A percentile compares a stretch with the other conserved stretches of the same genome.
phyloP scores from a whole-genome alignment of 805 yeast species.

The Brettanomyces naardenensis region DNA sequence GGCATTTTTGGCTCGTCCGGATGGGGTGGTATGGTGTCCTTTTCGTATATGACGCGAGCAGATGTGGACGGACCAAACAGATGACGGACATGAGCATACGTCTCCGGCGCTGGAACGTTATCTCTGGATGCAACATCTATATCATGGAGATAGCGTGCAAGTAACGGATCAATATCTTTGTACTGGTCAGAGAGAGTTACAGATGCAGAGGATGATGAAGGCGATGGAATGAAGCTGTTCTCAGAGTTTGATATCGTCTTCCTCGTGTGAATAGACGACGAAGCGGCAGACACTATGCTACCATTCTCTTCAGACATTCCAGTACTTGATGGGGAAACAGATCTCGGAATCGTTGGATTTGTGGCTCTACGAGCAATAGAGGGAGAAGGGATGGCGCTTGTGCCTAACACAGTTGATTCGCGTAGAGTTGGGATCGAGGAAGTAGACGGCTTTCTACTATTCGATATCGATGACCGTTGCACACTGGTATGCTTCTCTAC shows the following conservation, averaged over 20 bases:
- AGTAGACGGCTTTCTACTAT: not conserved
- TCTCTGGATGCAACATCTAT: slow-evolving; percentile 10
- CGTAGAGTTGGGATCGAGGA: not conserved
- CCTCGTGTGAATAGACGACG: not conserved
- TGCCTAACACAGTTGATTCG: too few species aligned
- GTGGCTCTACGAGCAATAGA: not conserved
- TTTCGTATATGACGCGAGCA: slow-evolving; percentile 26
- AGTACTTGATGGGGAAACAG: not conserved
- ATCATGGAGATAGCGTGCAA: slow-evolving; percentile 37
- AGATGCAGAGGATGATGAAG: slow-evolving; percentile 2
- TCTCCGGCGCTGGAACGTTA: slow-evolving; percentile 1
- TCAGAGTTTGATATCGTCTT: not conserved
- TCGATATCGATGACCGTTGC: too few species aligned
- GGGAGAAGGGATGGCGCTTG: not conserved
- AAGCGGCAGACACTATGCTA: not conserved
- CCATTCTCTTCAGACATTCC: not conserved
- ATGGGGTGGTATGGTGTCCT: slow-evolving; percentile 42
- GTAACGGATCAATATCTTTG: slow-evolving; percentile 34
- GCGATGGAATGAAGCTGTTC: slow-evolving; percentile 1
- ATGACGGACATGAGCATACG: slow-evolving; percentile 6
- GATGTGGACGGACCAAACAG: slow-evolving; percentile 18
- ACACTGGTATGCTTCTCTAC: not conserved
- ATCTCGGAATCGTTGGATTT: not conserved
- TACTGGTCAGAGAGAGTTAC: slow-evolving; percentile 14
- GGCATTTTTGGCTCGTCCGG: slow-evolving; percentile 40